Base-by-base conservation (phyloP, 2,329 filamentous ascomycete species). In the Penicillium sp. region DNA sequence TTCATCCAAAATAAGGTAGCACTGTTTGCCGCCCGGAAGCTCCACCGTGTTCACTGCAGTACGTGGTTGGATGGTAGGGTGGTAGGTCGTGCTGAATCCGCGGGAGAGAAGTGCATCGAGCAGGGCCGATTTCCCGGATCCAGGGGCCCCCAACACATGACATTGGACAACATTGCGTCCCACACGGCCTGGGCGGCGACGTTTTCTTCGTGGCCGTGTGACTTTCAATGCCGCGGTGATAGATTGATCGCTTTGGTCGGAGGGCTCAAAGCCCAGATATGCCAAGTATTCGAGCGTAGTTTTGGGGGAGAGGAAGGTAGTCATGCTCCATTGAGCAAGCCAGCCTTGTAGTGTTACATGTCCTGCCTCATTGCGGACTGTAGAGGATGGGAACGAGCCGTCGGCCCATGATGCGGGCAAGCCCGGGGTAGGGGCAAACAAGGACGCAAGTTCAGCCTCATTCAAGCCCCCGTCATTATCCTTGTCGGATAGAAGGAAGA, bases 261-360 rank as follows among this genome's bases (percentile, higher is more conserved):
- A 80, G 2, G 90, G 88, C 71, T 97, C 94, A 69, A 97, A 99
- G 1, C 94, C 94, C 2, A 99, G 86, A 71, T 97, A 97, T 3
- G 94, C 94, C 2, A 99, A 86, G 73, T 99, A 99, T 67, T 96
- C 93, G 4, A 99, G 82, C 0, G 94, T 97, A 0, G 91, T 97
- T 72, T 94, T 96, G 13, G 94, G 93, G 56, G 96, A 93, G 59
- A 96, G 86, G 68, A 97, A 99, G 0, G 94, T 99, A 0, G 94
- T 99, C 94, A 99, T 99, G 73, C 93, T 97, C 94, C 94, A 99
- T 69, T 99, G 94, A 4, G 94, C 94, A 38, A 99, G 84, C 94
- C 94, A 99, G 2, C 94, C 94, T 74, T 99, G 94, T 4, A 99
- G 81, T 1, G 94, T 99, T 61, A 99, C 93, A 72, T 97, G 86